Evolutionary conservation across 148 eudicot genomes (phyloP), one percentile per base, ranked within the genome.

Genomic region (Fallopia convolvulus): DNA sequence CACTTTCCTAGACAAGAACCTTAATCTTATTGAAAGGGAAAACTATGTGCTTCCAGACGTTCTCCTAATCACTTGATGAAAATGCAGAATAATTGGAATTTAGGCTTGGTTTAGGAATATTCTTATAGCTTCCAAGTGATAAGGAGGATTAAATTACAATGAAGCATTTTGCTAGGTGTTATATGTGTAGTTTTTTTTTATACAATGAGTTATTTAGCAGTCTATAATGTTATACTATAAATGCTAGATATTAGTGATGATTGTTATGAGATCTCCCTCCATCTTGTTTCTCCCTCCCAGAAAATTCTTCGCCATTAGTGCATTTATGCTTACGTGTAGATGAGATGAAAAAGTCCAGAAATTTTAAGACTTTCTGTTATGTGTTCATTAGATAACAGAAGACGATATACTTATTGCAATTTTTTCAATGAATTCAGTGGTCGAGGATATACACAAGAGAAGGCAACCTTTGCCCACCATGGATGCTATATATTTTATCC

Each of bases 401-500:
- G 52, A 3, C 53, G 46, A 3, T 48, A 36, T n/a, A 66, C 52
- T 44, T 32, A 44, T 13, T 72, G 52, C 2, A 20, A 72, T 44
- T n/a, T 7, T 72, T 42, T 46, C n/a, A 23, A 18, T 72, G 15
- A 15, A 72, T 72, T 83, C 89, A 92, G 98, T 94, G 92, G 98
- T 94, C 83, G 98, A 94, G 87, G 98, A 92, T 82, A 92, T 94
- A 73, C 87, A 86, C 84, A 90, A 81, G 85, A 83, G 97, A 83
- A 90, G 98, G 80, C 98, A 94, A 78, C 95, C 98, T 66, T 72
- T 92, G 83, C 95, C 95, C 52, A 83, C 97, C 53, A 89, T 90
- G 98, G 97, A 94, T 81, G 97, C 98, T 66, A 87, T 94, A 79
- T 94, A 94, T 81, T 94, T 87, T 81, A 86, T 94, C 74, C 95